Evolutionary conservation across 306 rosid species (phyloP), one percentile per base, ranked within the genome.

Genomic region (Glycine tomentella): DNA sequence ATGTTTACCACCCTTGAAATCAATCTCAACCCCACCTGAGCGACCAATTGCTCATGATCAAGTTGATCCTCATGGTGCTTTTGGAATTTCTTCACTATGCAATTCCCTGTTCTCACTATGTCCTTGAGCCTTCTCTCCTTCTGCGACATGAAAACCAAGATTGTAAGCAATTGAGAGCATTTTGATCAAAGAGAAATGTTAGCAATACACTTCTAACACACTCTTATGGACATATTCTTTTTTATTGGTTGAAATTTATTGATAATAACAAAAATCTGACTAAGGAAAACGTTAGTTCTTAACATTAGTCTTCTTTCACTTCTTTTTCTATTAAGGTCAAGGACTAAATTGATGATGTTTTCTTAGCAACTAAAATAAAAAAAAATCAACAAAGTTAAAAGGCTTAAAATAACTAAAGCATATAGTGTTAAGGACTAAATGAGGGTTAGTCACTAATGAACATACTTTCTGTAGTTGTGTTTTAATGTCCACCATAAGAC

Each of bases 11-110:
- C 96, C 83, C 94, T 89, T 74, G 92, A 90, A 74, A 91, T 72
- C 87, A 95, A 80, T 83, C 84, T 93, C 75, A 93, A 62, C 50
- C 91, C 98, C 80, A 95, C 94, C 80, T 86, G 93, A 70, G 98
- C 97, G 15, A 89, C 61, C 38, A 93, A 55, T 69, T 88, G 80
- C 63, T 63, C 86, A 40, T 88, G 86, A 44, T 86, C 87, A 84
- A 84, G 80, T 57, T 75, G 59, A 20, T 79, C 81, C 20, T 87
- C 87, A 16, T 86, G 90, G 11, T 84, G 92, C 90, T 88, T 95
- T 85, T 89, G 93, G 76, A 95, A 87, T 89, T 85, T 95, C 86
- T 76, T 92, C 58, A 84, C 93, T 74, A 90, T 86, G 88, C 98
- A 93, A 61, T 90, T 89, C 9, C 91, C 90, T 16, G 69, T 90